Conservation (phyloP, 2,329 filamentous ascomycete genomes). For the Claviceps purpurea region DNA sequence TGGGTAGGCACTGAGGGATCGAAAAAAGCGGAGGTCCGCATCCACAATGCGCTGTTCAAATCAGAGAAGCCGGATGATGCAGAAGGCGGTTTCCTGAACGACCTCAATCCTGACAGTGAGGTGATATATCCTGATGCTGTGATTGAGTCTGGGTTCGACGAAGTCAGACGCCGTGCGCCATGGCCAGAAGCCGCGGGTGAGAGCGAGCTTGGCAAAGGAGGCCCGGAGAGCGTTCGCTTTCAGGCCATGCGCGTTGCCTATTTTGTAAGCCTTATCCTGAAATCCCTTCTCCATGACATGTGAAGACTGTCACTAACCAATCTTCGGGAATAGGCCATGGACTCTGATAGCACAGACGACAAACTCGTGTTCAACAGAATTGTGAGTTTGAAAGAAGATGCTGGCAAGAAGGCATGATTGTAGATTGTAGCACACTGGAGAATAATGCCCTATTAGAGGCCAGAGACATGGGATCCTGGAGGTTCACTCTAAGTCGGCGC, state of each 20-base stretch:
- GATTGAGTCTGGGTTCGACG: slow-evolving; percentile 71
- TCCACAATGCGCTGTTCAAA: slow-evolving; percentile 77
- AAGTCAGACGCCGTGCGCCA: slow-evolving; percentile 58
- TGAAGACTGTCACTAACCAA: not conserved
- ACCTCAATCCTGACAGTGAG: slow-evolving; percentile 77
- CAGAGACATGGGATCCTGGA: not conserved
- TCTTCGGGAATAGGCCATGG: slow-evolving; percentile 41
- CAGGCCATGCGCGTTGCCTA: slow-evolving; percentile 85
- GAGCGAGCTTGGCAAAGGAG: slow-evolving; percentile 44
- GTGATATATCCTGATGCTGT: slow-evolving; percentile 64
- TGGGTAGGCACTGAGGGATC: slow-evolving; percentile 64
- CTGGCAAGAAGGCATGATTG: slow-evolving; percentile 40
- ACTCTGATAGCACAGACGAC: slow-evolving; percentile 66
- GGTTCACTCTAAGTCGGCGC: not conserved
- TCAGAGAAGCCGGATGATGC: slow-evolving; percentile 68
- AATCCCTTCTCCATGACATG: not conserved
- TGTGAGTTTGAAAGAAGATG: slow-evolving; percentile 79
- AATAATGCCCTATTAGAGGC: not conserved
- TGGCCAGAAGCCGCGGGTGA: slow-evolving; percentile 74
- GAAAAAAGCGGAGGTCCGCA: slow-evolving; percentile 57
- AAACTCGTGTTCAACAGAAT: slow-evolving; percentile 83
- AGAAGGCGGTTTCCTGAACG: slow-evolving; percentile 67
- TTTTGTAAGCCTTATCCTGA: slow-evolving; percentile 38
- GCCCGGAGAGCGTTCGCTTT: slow-evolving; percentile 69
- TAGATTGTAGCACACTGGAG: not conserved